Base-by-base conservation (phyloP, 192 early-diverging fungal genomes). In the Coemansia sp. region DNA sequence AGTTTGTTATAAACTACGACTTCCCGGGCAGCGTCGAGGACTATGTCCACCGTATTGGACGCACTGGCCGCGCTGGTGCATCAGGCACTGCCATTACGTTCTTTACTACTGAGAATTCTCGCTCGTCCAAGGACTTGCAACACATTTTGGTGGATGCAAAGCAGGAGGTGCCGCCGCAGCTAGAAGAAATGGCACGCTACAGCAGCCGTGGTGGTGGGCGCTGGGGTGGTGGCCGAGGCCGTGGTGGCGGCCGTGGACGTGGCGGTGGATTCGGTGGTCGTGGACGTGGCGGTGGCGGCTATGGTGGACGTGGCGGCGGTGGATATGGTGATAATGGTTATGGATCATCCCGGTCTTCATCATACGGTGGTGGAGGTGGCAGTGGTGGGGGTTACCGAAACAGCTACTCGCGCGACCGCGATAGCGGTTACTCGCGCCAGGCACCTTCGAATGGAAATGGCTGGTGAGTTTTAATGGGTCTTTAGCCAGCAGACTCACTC, bases 1-100 rank as follows among this genome's bases (percentile, higher is more conserved):
- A 95, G 72, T 93, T 90, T 76, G 96, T 98, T 14, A 93, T 98
- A 82, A 98, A 98, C 78, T 92, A 91, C 64, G 94, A 94, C 59
- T 95, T 95, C 85, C 96, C 96, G 22, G 87, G 87, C 64, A 96
- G 90, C 64, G 85, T 92, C 60, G 91, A 92, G 54, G 94, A 94
- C 73, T 93, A 92, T 71, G 88, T 92, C 29, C 91, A 94, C 75
- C 91, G 96, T 69, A 95, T 98, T 78, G 96, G 96, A 53, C 91
- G 96, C 80, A 98, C 96, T 29, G 96, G 94, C 51, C 88, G 96
- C 72, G 96, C 93, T 45, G 96, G 95, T 43, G 84, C 84, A 38
- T 91, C 84, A 27, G 97, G 97, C 32, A 87, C 89, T n/a, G 88
- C 92, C 16, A 87, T 95, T 69, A 97, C 96, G 4, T 92, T 97